phyloP scores from a whole-genome alignment of 2,329 filamentous ascomycete species.

The Xylaria sp. region DNA sequence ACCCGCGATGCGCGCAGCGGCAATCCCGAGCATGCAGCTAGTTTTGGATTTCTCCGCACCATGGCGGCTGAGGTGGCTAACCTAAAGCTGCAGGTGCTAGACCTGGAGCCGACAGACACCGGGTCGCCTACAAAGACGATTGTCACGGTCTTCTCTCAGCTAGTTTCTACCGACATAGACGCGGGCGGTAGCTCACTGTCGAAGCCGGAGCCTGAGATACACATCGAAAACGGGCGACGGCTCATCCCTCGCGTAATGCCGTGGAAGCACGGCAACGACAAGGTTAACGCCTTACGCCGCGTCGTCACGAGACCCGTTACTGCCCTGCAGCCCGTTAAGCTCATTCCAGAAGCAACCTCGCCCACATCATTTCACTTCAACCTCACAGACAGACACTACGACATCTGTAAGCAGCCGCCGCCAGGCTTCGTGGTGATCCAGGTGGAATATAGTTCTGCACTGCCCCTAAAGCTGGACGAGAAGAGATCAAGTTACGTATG shows the following conservation, averaged over 20 bases:
- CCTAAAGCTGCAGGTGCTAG: constrained; percentile 45
- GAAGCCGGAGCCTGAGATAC: constrained; percentile 53
- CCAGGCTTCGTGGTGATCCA: constrained; percentile 40
- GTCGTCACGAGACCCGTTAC: constrained; percentile 49
- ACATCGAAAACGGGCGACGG: constrained; percentile 49
- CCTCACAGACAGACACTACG: constrained; percentile 17
- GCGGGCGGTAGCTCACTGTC: constrained; percentile 39
- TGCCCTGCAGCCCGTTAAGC: constrained; percentile 47
- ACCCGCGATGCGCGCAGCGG: constrained; percentile 37
- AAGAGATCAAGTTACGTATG: constrained; percentile 46
- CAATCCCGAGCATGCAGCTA: constrained; percentile 46
- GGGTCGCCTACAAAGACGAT: constrained; percentile 33
- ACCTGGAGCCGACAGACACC: constrained; percentile 39
- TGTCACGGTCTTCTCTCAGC: constrained; percentile 35
- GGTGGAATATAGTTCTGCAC: constrained; percentile 53
- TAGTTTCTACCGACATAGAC: constrained; percentile 17
- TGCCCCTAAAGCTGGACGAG: constrained; percentile 44
- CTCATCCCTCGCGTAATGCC: constrained; percentile 55
- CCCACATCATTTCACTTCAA: constrained; percentile 42
- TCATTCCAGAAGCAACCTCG: constrained; percentile 38
- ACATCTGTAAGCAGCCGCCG: not conserved
- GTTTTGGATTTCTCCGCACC: constrained; percentile 48
- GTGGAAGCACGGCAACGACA: constrained; percentile 52
- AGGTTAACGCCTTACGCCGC: constrained; percentile 53
- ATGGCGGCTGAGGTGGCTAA: constrained; percentile 47